Evolutionary conservation across 306 rosid species (phyloP), one percentile per base, ranked within the genome.

Genomic region (Pterocarpus macrocarpus): DNA sequence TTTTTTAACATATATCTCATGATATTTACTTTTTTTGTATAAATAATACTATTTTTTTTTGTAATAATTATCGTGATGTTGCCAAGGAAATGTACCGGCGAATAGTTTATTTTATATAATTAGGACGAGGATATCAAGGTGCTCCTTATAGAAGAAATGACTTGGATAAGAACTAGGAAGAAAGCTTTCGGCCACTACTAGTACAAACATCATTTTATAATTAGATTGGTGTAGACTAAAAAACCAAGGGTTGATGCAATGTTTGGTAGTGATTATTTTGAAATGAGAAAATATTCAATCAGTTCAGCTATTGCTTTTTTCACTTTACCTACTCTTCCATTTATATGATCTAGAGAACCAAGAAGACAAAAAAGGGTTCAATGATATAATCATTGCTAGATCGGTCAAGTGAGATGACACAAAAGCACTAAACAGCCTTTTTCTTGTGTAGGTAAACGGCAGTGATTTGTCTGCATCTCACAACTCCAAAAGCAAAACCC

Each of bases 181-280:
- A 12, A 14, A 56, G 36, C 64, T 44, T 44, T 47, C 15, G 35
- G 49, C 11, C 32, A 14, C 16, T 16, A 75, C 12, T 39, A 35
- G 0, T 13, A 9, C 14, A 13, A 67, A 67, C 53, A 64, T 11
- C 41, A 73, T 13, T 28, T 6, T n/a, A 34, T 59, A 62, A 50
- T 73, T 69, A 41, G 5, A 47, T 62, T 64, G 5, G 64, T 28
- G 71, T 64, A 59, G 34, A n/a, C 53, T 58, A 65, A 57, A 44
- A 64, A 64, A 71, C 57, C 75, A 62, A 39, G 68, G 80, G 67
- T 7, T 43, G 57, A 56, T 52, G 53, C 11, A 17, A 22, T 74
- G 82, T 63, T 71, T 82, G 77, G 79, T 55, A 65, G 79, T 70
- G 58, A 61, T 80, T 84, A 30, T 50, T 71, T 82, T 72, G 30